Evolutionary conservation across 2,329 filamentous ascomycete species (phyloP), one percentile per base, ranked within the genome.

Genomic region (Sclerotinia subarctica): DNA sequence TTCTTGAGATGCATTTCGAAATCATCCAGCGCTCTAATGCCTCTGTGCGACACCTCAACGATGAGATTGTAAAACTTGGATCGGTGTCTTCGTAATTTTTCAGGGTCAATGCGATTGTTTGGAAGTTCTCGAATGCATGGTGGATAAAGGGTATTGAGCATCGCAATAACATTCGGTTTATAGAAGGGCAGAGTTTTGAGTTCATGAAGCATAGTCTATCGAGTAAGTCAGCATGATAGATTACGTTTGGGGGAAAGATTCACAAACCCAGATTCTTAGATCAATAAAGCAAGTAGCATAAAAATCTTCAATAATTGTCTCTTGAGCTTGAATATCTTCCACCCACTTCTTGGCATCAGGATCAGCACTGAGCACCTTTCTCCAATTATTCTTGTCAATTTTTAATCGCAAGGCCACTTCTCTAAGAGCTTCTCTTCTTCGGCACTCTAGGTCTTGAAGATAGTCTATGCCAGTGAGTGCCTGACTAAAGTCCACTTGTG

Each of bases 141-240:
- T 47, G 75, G 75, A 32, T 75, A 77, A 2, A 77, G 64, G 1
- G 75, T 76, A 51, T 77, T 77, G 6, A 77, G 69, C 73, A 76
- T 73, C 8, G 75, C 75, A 15, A 76, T 49, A 10, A 72, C 66
- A 35, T 72, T 73, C 4, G 66, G 69, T 54, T 72, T 74, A 32
- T 73, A 69, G 24, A 73, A 75, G 0, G 53, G 64, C 38, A 58
- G 29, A 2, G 58, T 59, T 66, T 71, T 64, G 2, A 76, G 70
- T 38, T 74, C 70, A 54, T 72, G 35, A 15, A 73, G 64, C 74
- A 76, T 75, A 7, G 69, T 73, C 74, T 76, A 35, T 66, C 17
- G 5, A 24, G 8, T 35, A 19, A 53, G 72, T 70, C 63, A 51
- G 42, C 21, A 24, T 35, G 17, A 38, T 19, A 56, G 13, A 35